Evolutionary conservation across 2,329 filamentous ascomycete genomes (phyloP).

Genomic region (Bipolaris oryzae): DNA sequence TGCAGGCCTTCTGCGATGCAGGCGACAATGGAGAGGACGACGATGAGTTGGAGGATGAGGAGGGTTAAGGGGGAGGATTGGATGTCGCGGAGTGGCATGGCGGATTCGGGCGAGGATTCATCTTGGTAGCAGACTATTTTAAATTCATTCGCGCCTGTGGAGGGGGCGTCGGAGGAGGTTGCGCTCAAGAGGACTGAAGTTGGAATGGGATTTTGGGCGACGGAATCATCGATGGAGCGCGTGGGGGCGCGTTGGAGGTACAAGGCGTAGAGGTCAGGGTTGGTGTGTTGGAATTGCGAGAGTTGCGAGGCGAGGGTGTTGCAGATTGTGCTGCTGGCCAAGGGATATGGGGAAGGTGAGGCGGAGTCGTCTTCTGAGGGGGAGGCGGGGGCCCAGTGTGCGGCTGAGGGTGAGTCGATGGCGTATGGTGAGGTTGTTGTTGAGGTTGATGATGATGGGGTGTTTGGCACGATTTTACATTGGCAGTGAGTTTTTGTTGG

Average conservation of each 20-base stretch:
- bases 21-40: conserved; percentile 34
- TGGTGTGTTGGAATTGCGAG: conserved; percentile 29
- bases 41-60: conserved; percentile 34
- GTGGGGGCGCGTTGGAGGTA: conserved; percentile 19
- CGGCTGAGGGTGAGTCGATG: conserved; percentile 25
- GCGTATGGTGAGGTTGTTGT: conserved; percentile 14
- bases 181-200: conserved; percentile 24
- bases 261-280: conserved; percentile 35
- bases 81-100: conserved; percentile 18
- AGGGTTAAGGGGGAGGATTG: conserved; percentile 34
- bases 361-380: conserved; percentile 2
- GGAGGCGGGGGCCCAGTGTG: conserved; percentile 29
- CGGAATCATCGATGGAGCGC: no score
- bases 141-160: no score
- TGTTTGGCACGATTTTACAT: conserved; percentile 33
- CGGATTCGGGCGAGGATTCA: background rate
- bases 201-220: conserved; percentile 23
- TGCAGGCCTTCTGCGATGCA: conserved; percentile 37
- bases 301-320: conserved; percentile 34
- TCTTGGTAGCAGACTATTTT: conserved; percentile 27
- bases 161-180: no score
- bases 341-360: conserved; percentile 6
- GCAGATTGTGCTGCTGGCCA: conserved; percentile 27
- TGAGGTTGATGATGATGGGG: background rate
- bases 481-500: conserved; percentile 39